Evolutionary conservation across 768 basidiomycete species (phyloP).

Genomic region (Leccinum rimulosum): DNA sequence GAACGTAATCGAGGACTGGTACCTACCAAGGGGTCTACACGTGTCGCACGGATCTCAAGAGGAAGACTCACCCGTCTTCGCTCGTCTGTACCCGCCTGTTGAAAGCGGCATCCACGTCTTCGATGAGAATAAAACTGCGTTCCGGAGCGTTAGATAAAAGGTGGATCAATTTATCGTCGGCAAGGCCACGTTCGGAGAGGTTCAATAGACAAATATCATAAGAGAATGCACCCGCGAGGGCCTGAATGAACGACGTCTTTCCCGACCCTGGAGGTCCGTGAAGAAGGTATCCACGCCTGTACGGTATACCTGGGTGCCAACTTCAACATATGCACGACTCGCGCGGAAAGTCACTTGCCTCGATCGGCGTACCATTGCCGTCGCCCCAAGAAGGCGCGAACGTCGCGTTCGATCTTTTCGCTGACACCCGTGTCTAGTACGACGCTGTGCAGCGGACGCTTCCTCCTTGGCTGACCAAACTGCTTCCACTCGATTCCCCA

Average conservation of each 20-base stretch:
- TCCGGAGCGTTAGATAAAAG: slow-evolving; percentile 91
- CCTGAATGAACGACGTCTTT: slow-evolving; percentile 98
- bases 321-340: slow-evolving; percentile 6
- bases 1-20: slow-evolving; percentile 94
- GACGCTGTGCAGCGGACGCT: slow-evolving; percentile 85
- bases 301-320: slow-evolving; percentile 77
- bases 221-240: slow-evolving; percentile 84
- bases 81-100: slow-evolving; percentile 86
- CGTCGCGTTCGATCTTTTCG: slow-evolving; percentile 80
- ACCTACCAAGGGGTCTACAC: slow-evolving; percentile 45
- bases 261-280: slow-evolving; percentile 98
- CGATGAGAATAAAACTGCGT: slow-evolving; percentile 90
- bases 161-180: slow-evolving; percentile 95
- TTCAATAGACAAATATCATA: slow-evolving; percentile 98
- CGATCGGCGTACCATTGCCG: slow-evolving; percentile 95
- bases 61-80: slow-evolving; percentile 78
- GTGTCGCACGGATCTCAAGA: background rate
- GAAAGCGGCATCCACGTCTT: slow-evolving; percentile 97
- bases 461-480: slow-evolving; percentile 87
- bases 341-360: slow-evolving; percentile 49
- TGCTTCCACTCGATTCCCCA: slow-evolving; percentile 97
- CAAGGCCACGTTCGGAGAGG: slow-evolving; percentile 91
- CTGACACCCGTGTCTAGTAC: slow-evolving; percentile 80
- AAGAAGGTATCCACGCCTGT: slow-evolving; percentile 91
- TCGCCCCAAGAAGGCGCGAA: slow-evolving; percentile 77